A percentile compares a stretch with the other conserved stretches of the same genome.
Conservation (phyloP, 2,329 filamentous ascomycete species). For the Stagonosporopsis vannaccii region DNA sequence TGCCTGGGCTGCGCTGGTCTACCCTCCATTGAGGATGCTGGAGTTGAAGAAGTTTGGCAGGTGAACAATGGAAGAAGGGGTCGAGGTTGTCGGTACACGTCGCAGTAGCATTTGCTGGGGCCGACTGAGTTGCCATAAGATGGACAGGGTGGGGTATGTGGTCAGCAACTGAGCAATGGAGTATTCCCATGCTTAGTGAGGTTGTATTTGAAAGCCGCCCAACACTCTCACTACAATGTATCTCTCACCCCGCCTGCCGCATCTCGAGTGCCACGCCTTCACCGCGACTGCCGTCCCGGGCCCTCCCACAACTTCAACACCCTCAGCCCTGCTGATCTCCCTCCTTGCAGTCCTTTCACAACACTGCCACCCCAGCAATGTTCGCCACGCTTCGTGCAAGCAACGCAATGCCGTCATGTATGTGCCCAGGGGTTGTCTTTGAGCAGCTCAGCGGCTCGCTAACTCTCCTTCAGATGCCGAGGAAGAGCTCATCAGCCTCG, state of each 20-base stretch:
- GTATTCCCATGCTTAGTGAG: background rate
- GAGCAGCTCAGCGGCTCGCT: background rate
- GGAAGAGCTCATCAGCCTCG: conserved; percentile 23
- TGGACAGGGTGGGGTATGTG: background rate
- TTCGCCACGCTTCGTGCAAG: background rate
- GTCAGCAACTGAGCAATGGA: background rate
- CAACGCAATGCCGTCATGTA: conserved; percentile 9
- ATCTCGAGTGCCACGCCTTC: background rate
- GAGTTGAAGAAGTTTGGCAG: conserved; percentile 61
- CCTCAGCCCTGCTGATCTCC: background rate
- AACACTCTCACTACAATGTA: background rate
- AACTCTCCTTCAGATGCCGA: conserved; percentile 6
- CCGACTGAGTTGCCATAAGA: background rate
- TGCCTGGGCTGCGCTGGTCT: conserved; percentile 65
- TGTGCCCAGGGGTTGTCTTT: background rate
- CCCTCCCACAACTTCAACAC: background rate
- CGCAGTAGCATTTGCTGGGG: background rate
- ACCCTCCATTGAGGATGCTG: conserved; percentile 60
- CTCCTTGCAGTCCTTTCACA: background rate
- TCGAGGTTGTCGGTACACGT: background rate
- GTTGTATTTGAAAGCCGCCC: background rate
- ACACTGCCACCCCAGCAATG: background rate
- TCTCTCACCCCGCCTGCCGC: background rate
- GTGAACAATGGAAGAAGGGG: conserved; percentile 34
- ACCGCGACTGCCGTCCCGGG: background rate